A percentile compares a stretch with the other conserved stretches of the same genome.
phyloP scores from a whole-genome alignment of 73 alveolate species.

The Tetrahymena borealis region DNA sequence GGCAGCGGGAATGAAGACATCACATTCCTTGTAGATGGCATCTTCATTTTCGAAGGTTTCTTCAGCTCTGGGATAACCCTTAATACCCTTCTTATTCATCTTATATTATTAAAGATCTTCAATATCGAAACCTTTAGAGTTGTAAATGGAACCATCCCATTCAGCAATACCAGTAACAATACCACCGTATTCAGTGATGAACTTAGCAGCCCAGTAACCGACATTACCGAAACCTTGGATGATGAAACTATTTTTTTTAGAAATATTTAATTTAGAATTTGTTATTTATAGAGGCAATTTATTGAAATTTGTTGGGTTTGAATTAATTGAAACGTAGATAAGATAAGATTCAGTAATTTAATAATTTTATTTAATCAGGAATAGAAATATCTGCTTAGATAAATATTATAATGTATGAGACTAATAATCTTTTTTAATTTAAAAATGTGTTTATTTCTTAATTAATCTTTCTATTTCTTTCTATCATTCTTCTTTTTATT shows the following conservation, averaged over 20 bases:
- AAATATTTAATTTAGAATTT: neutral
- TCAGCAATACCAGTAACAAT: slow-evolving; percentile 67
- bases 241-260: slow-evolving; percentile 52
- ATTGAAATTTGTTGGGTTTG: too few species aligned
- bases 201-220: slow-evolving; percentile 88
- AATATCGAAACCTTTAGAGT: slow-evolving; percentile 65
- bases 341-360: neutral
- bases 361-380: neutral
- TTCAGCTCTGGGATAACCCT: slow-evolving; percentile 67
- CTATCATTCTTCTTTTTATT: neutral
- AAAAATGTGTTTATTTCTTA: too few species aligned
- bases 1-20: slow-evolving; percentile 84
- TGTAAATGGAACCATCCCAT: slow-evolving; percentile 72
- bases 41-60: slow-evolving; percentile 47
- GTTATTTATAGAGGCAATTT: too few species aligned
- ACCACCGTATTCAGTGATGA: slow-evolving; percentile 71
- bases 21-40: slow-evolving; percentile 75
- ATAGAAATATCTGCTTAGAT: neutral
- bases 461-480: neutral
- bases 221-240: slow-evolving; percentile 90
- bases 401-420: too few species aligned
- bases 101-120: slow-evolving; percentile 62
- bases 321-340: neutral
- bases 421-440: too few species aligned
- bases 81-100: slow-evolving; percentile 58